Evolutionary conservation across 2,329 filamentous ascomycete genomes (phyloP).

Genomic region (Calonectria fujianensis): DNA sequence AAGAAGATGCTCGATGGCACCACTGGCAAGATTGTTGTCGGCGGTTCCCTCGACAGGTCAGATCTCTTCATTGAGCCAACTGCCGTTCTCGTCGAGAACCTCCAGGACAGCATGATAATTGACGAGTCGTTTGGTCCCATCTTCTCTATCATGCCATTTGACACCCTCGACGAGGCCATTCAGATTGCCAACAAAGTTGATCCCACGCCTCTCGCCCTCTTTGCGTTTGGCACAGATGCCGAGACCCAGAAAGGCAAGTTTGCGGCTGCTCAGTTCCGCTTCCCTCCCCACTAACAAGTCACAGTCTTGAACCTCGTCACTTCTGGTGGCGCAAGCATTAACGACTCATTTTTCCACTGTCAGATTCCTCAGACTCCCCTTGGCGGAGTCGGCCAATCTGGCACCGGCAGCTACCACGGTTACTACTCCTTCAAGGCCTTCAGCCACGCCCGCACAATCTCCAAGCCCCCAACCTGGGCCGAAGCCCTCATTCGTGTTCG

Average conservation of each 20-base stretch:
- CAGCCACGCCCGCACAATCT: constrained; percentile 62
- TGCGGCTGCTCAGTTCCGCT: background rate
- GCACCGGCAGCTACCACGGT: constrained; percentile 70
- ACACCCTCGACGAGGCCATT: constrained; percentile 90
- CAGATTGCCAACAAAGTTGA: constrained; percentile 86
- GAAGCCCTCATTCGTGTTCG: constrained; percentile 77
- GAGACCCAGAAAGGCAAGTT: constrained; percentile 83
- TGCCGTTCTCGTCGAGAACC: constrained; percentile 86
- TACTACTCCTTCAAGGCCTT: constrained; percentile 67
- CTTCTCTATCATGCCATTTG: constrained; percentile 86
- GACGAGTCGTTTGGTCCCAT: constrained; percentile 97
- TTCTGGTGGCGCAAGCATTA: constrained; percentile 71
- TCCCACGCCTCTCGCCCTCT: constrained; percentile 88
- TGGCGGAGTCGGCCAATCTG: constrained; percentile 70
- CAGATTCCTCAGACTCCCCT: constrained; percentile 66
- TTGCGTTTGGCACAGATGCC: constrained; percentile 87
- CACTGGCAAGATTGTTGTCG: constrained; percentile 89
- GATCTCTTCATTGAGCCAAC: constrained; percentile 93
- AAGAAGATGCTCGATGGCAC: constrained; percentile 93
- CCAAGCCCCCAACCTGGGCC: constrained; percentile 61
- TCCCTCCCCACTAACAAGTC: constrained; percentile 52
- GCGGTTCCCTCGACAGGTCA: constrained; percentile 87
- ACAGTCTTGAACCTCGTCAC: constrained; percentile 62
- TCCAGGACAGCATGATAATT: constrained; percentile 83
- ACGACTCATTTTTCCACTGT: constrained; percentile 68